Conservation (phyloP, 257 asterid species). For the Salvia miltiorrhiza region DNA sequence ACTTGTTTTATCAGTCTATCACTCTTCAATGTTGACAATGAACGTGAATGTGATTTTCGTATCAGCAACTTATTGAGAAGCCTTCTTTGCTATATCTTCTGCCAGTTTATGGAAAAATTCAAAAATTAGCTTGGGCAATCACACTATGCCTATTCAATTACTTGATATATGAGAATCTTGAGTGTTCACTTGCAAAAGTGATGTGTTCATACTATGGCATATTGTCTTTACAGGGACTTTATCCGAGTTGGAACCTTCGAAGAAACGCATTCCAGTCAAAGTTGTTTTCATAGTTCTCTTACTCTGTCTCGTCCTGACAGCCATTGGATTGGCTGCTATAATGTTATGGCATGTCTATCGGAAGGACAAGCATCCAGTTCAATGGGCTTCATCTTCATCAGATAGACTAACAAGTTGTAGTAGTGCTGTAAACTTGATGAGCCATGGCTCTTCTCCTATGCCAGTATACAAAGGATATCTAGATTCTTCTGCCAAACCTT, state of each 20-base stretch:
- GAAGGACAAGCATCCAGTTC: slow-evolving; percentile 43
- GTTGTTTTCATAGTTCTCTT: slow-evolving; percentile 46
- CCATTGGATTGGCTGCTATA: slow-evolving; percentile 50
- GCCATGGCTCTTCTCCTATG: slow-evolving; percentile 45
- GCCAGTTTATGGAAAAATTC: neutral
- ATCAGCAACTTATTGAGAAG: neutral
- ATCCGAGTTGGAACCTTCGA: slow-evolving; percentile 37
- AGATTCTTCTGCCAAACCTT: slow-evolving; percentile 33
- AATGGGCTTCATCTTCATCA: slow-evolving; percentile 48
- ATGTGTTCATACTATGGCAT: neutral
- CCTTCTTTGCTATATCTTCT: neutral
- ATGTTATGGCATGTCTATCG: slow-evolving; percentile 43
- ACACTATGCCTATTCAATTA: neutral
- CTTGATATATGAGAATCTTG: neutral
- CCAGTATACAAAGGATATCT: slow-evolving; percentile 35
- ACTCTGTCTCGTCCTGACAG: slow-evolving; percentile 44
- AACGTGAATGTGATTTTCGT: neutral
- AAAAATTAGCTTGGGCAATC: neutral
- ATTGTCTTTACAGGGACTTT: slow-evolving; percentile 47
- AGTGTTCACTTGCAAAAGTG: slow-evolving; percentile 11
- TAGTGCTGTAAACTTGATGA: slow-evolving; percentile 61
- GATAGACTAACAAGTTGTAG: slow-evolving; percentile 63
- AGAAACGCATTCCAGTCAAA: slow-evolving; percentile 50
- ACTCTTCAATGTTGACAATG: neutral
- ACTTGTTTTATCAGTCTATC: neutral